Percentiles rank a stretch among this genome's conserved stretches.
phyloP scores from a whole-genome alignment of 257 asterid species.

The Penstemon newberryi region DNA sequence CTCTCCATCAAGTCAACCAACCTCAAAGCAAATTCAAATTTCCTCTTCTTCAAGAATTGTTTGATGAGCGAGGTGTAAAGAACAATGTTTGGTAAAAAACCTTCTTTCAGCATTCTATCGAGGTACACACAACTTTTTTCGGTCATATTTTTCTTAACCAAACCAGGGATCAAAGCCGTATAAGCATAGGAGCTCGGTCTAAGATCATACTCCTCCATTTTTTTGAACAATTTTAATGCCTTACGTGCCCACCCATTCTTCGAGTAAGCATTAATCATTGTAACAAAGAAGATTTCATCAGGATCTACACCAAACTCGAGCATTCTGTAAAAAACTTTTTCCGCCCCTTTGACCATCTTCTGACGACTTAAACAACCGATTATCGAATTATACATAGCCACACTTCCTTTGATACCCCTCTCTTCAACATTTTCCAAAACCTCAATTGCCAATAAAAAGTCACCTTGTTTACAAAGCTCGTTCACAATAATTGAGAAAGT shows the following conservation, averaged over 20 bases:
- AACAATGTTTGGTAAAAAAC: slow-evolving; percentile 51
- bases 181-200: slow-evolving; percentile 52
- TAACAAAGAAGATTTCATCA: slow-evolving; percentile 46
- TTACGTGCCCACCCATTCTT: slow-evolving; percentile 46
- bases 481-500: slow-evolving; percentile 44
- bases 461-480: slow-evolving; percentile 49
- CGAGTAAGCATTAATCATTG: slow-evolving; percentile 63
- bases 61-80: slow-evolving; percentile 61
- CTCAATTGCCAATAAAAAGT: slow-evolving; percentile 42
- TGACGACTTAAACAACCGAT: slow-evolving; percentile 50
- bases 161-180: slow-evolving; percentile 55
- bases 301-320: slow-evolving; percentile 47
- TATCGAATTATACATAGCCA: slow-evolving; percentile 47
- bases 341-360: slow-evolving; percentile 45
- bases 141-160: slow-evolving; percentile 61
- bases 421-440: slow-evolving; percentile 47
- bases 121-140: slow-evolving; percentile 48
- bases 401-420: slow-evolving; percentile 46
- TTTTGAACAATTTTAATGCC: slow-evolving; percentile 45
- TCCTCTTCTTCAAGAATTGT: slow-evolving; percentile 54
- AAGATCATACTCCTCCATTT: slow-evolving; percentile 44
- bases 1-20: slow-evolving; percentile 60
- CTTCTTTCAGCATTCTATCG: slow-evolving; percentile 58
- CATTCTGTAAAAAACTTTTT: slow-evolving; percentile 46
- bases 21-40: slow-evolving; percentile 48